A percentile compares a stretch with the other conserved stretches of the same genome.
Evolutionary conservation across 106 monocot genomes (phyloP).

Genomic region (Dendrobium nobile): DNA sequence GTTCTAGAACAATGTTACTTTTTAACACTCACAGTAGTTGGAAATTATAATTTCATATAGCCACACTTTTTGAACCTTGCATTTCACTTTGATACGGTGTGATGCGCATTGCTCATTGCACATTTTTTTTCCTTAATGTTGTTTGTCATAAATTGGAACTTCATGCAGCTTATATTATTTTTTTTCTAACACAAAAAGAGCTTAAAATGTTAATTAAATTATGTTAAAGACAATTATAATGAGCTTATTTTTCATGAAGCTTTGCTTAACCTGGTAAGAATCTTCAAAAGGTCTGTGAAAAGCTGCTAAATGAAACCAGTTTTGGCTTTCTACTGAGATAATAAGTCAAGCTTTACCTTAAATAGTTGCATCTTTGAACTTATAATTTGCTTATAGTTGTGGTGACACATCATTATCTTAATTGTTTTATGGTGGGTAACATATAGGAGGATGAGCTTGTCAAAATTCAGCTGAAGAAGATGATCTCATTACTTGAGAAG

Average conservation of each 20-base stretch:
- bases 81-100: neutral
- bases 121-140: neutral
- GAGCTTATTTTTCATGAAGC: too few relatives aligned
- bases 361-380: neutral
- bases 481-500: conserved; percentile 39
- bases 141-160: neutral
- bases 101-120: neutral
- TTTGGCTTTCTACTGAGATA: neutral
- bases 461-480: conserved; percentile 42
- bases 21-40: neutral
- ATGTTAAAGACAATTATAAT: too few relatives aligned
- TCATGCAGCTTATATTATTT: too few relatives aligned
- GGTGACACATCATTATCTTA: neutral
- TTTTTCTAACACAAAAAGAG: too few relatives aligned
- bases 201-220: too few relatives aligned
- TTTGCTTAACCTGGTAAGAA: too few relatives aligned
- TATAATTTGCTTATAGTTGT: neutral
- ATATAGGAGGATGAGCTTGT: conserved; percentile 70
- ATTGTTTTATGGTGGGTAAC: neutral
- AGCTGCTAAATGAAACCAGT: neutral
- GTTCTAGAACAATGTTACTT: neutral
- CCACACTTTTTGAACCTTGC: neutral
- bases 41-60: neutral
- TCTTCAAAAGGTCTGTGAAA: neutral
- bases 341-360: neutral